Evolutionary conservation across 2,329 filamentous ascomycete species (phyloP), one percentile per base, ranked within the genome.

Genomic region (Aspergillus sp.): DNA sequence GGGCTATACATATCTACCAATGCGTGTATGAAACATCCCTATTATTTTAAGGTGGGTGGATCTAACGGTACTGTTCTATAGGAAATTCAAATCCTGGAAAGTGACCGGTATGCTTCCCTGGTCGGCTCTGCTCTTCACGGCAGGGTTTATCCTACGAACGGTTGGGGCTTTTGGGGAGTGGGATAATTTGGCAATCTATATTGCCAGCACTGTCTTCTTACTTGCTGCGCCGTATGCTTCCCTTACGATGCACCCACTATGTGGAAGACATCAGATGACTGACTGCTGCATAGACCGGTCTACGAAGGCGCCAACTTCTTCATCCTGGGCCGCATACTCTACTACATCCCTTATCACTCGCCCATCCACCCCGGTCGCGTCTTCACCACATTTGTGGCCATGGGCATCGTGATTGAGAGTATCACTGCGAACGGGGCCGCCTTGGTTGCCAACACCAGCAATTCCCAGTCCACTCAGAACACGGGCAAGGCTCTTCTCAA

Each of bases 321-420:
- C 32, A 81, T 81, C 50, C 71, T 83, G 0, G 76, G 72, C 14
- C 75, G 78, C 23, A 74, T 82, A n/a, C 68, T 84, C 0, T 75
- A 75, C 51, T 74, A 77, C 47, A 65, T 72, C 2, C 68, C 79
- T 3, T 83, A 83, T 53, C 73, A 78, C 36, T 64, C 66, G 1
- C 71, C 72, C 1, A 75, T 83, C 31, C 80, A 83, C 57, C 81
- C 81, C 0, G 81, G 80, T 3, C 76, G 81, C 3, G 74, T 86
- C 4, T 81, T 86, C 58, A 86, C 83, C 56, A 78, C 77, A 3
- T 81, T 86, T 56, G 69, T 86, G 32, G 69, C 77, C 1, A 70
- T 82, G 9, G 80, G 84, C 34, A 64, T 70, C 2, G 67, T 77
- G 0, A 76, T 85, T 36, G 74, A 74, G 49, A 54, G 54, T 7